Percentiles rank a stretch among this genome's conserved stretches.
These are phyloP conservation scores for Monosporascus sp. DNA, from an alignment of 2,329 filamentous ascomycete genomes.

Conservation along the genomic window DNA sequence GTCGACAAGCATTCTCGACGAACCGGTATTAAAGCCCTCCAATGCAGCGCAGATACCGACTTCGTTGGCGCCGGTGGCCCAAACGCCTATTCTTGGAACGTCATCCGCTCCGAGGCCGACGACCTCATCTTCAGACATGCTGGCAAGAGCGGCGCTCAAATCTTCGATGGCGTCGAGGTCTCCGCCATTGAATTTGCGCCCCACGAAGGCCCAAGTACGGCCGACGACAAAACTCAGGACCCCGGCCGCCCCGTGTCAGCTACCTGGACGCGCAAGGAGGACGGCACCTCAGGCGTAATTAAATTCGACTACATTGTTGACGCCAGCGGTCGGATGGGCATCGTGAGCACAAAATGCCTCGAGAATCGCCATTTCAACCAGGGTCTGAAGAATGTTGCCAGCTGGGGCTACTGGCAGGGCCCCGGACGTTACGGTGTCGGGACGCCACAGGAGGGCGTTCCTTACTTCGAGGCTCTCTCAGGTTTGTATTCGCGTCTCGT, in stretches of 20 bases:
- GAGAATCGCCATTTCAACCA: conserved; percentile 44
- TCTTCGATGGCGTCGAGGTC: conserved; percentile 36
- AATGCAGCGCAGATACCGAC: conserved; percentile 31
- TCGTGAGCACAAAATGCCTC: conserved; percentile 43
- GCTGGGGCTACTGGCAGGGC: conserved; percentile 43
- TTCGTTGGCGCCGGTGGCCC: conserved; percentile 36
- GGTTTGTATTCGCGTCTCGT: too few relatives aligned
- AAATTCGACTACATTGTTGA: conserved; percentile 44
- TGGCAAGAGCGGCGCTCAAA: conserved; percentile 31
- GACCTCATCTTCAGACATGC: conserved; percentile 41
- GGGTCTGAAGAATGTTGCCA: conserved; percentile 44
- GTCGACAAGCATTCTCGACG: too few relatives aligned
- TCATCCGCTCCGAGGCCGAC: conserved; percentile 42
- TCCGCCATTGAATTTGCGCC: conserved; percentile 25
- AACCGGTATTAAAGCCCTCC: too few relatives aligned
- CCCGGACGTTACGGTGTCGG: conserved; percentile 28
- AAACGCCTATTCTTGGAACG: conserved; percentile 38
- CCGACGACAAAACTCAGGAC: too few relatives aligned
- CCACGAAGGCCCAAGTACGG: too few relatives aligned
- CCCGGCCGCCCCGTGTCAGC: conserved; percentile 25
- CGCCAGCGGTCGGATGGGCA: conserved; percentile 39
- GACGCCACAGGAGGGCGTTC: conserved; percentile 23
- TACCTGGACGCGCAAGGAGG: conserved; percentile 26
- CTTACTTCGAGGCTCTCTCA: conserved; percentile 40
- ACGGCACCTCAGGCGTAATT: conserved; percentile 33